Evolutionary conservation across 768 basidiomycete genomes (phyloP), one percentile per base, ranked within the genome.

Genomic region (Artomyces pyxidatus): DNA sequence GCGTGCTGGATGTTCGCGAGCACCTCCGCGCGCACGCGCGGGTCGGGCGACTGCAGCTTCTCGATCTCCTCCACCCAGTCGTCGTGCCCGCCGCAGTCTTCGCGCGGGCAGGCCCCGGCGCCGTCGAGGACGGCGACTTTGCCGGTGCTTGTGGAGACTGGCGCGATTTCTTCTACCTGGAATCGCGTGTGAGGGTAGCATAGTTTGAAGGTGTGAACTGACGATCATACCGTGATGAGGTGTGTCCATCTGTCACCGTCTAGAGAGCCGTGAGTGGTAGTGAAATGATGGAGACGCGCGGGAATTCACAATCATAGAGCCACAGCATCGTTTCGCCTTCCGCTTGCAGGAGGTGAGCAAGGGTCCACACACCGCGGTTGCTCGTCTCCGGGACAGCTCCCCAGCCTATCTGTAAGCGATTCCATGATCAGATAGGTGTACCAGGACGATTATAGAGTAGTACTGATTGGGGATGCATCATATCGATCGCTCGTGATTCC

Each of bases 151-250:
- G 38, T 38, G 17, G 37, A 28, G 37, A 40, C 27, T 3, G 47
- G 38, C 19, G 47, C 47, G 38, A 48, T 48, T 22, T 48, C 47
- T 19, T 48, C 47, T 1, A 48, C 47, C 47, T 48, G 47, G 0
- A 17, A 0, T 3, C 3, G 19, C 9, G n/a, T 2, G 12, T 11
- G n/a, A 35, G 9, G 7, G 21, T 46, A 9, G 22, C 42, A 19
- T 19, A 35, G 10, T 12, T 11, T 4, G 10, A 22, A n/a, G 1
- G n/a, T 16, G 2, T 4, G 16, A 14, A 14, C 16, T 25, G 6
- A 14, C 14, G 21, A 10, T 17, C 37, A 27, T 12, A 48, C 37
- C 22, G 37, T 39, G 47, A 48, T 48, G 22, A 14, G n/a, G 19
- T 48, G 47, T 5, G 17, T 48, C 22, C 28, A 48, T 25, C 40